Percentiles rank a stretch among this genome's conserved stretches.
Conservation (phyloP, 1,284 basidiomycete species). For the Cutaneotrichosporon dermatis region DNA sequence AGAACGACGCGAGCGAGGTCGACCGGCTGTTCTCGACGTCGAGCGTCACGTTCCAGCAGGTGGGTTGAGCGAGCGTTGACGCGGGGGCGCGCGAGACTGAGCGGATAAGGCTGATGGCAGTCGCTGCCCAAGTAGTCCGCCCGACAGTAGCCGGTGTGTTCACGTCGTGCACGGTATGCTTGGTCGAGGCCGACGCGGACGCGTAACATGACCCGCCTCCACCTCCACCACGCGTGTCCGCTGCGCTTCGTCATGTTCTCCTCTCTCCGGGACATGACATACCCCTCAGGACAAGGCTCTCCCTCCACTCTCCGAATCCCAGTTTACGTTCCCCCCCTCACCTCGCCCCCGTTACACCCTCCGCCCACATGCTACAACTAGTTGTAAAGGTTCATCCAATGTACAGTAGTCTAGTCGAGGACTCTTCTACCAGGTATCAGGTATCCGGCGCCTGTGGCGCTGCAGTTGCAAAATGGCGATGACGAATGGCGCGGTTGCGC, state of each 20-base stretch:
- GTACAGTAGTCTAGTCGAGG: conserved; percentile 4
- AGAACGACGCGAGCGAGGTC: conserved; percentile 41
- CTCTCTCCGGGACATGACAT: no score
- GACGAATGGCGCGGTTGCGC: no score
- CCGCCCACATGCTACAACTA: no score
- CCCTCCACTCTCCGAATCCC: no score
- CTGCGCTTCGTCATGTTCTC: no score
- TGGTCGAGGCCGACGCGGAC: no score
- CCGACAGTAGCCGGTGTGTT: no score
- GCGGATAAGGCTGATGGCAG: not conserved
- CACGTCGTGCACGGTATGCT: not conserved
- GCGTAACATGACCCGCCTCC: not conserved
- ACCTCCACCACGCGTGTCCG: not conserved
- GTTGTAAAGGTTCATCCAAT: conserved; percentile 3
- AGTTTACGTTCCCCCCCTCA: no score
- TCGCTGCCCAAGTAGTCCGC: conserved; percentile 3
- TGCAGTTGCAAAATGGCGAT: not conserved
- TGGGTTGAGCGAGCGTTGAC: conserved; percentile 19
- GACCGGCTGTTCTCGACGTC: conserved; percentile 51
- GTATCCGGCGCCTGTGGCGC: no score
- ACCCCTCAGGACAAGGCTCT: no score
- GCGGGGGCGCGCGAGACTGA: not conserved
- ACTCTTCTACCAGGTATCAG: conserved; percentile 1
- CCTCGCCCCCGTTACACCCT: no score
- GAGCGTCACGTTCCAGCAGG: conserved; percentile 48